Conservation (phyloP, 148 eudicot species). For the Persicaria tinctoria region DNA sequence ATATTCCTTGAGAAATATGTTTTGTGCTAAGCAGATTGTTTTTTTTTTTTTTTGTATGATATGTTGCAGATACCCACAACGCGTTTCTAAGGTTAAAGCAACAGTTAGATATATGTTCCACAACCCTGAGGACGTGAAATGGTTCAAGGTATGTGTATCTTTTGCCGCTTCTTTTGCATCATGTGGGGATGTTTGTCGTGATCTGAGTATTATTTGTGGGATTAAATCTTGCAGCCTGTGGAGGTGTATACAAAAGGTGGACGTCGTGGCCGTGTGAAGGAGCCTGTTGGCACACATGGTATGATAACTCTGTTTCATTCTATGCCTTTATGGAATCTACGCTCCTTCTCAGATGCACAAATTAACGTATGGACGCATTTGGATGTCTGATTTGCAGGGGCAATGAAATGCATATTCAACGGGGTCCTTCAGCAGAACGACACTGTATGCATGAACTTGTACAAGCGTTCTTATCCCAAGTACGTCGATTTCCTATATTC, state of each 20-base stretch:
- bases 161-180: not conserved
- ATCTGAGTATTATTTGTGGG: not conserved
- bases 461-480: slow-evolving; percentile 83
- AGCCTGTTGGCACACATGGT: slow-evolving; percentile 98
- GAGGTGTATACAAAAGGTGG: slow-evolving; percentile 86
- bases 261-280: slow-evolving; percentile 88
- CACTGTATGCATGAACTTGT: slow-evolving; percentile 90
- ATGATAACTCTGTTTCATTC: slow-evolving; percentile 20
- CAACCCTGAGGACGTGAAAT: slow-evolving; percentile 90
- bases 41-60: not conserved
- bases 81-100: slow-evolving; percentile 89
- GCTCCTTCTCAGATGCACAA: no score
- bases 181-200: not conserved
- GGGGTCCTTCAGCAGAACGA: slow-evolving; percentile 86
- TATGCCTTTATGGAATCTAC: not conserved
- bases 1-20: not conserved
- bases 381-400: slow-evolving; percentile 37
- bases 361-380: not conserved
- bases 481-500: slow-evolving; percentile 52
- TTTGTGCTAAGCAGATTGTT: not conserved
- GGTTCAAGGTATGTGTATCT: slow-evolving; percentile 76
- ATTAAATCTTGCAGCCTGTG: slow-evolving; percentile 59
- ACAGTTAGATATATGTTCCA: slow-evolving; percentile 92
- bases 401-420: slow-evolving; percentile 84
- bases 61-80: slow-evolving; percentile 76